Percentiles rank a stretch among this genome's conserved stretches.
Evolutionary conservation across 495 filamentous ascomycete genomes (phyloP).

Genomic region (Talaromyces stipitatus): DNA sequence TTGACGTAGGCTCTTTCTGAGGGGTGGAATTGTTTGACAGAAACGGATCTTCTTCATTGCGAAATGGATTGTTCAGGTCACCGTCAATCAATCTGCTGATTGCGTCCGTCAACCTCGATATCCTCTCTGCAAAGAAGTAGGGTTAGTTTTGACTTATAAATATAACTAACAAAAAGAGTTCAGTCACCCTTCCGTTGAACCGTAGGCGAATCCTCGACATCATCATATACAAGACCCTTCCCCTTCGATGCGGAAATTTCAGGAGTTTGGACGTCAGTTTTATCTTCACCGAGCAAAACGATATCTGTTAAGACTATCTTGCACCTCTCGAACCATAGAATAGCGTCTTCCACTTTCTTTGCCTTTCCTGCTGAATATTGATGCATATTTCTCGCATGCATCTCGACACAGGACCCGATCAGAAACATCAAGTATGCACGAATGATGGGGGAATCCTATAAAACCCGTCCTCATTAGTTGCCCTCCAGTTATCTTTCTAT

Average conservation of each 20-base stretch:
- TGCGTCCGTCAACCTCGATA: constrained; percentile 12
- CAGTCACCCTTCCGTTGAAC: not conserved
- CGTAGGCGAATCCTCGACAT: not conserved
- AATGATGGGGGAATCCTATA: not conserved
- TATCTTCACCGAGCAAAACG: not conserved
- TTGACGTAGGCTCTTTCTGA: not conserved
- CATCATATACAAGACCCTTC: not conserved
- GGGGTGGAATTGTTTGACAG: constrained; percentile 8
- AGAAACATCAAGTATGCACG: constrained; percentile 1
- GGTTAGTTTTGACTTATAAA: not conserved
- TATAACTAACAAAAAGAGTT: not conserved
- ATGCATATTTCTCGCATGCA: constrained; percentile 7
- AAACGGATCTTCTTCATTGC: constrained; percentile 20
- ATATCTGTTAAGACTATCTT: not conserved
- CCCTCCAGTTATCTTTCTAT: not conserved
- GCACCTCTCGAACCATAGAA: constrained; percentile 1
- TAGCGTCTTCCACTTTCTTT: constrained; percentile 4
- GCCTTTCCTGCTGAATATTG: constrained; percentile 4
- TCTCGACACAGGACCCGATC: constrained; percentile 5
- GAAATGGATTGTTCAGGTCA: constrained; percentile 6
- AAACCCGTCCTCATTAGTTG: not conserved
- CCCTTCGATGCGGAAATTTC: not conserved
- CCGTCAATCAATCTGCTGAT: constrained; percentile 21
- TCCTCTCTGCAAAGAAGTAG: not conserved
- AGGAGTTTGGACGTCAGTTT: not conserved